phyloP scores from a whole-genome alignment of 139 green algal genomes.

The Monoraphidium neglectum region DNA sequence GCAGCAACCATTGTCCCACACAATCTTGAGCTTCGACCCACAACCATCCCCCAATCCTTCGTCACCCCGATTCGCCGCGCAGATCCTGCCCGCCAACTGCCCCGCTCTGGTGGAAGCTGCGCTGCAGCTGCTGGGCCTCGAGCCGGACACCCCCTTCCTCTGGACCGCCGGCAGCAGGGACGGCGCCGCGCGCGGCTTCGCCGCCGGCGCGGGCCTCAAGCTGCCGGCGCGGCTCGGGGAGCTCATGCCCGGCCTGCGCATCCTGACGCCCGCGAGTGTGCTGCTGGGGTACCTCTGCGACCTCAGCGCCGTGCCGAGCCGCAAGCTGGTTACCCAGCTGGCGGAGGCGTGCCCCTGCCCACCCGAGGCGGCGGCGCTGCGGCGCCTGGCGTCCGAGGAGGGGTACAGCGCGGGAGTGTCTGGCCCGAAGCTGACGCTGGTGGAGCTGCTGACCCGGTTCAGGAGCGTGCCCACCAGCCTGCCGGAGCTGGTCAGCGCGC shows the following conservation, averaged over 20 bases:
- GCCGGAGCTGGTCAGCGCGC: slow-evolving; percentile 13
- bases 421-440: slow-evolving; percentile 5
- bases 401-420: slow-evolving; percentile 20
- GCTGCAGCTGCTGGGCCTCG: slow-evolving; percentile 17
- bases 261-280: neutral
- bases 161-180: no score
- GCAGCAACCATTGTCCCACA: no score
- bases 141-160: no score
- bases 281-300: slow-evolving; percentile 18
- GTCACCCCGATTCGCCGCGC: no score
- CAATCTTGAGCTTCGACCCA: no score
- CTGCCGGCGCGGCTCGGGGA: no score
- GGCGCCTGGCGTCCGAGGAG: slow-evolving; percentile 7
- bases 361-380: slow-evolving; percentile 16
- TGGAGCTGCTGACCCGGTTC: slow-evolving; percentile 26
- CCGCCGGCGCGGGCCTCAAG: no score
- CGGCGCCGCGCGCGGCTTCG: no score
- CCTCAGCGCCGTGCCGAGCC: slow-evolving; percentile 9
- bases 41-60: no score
- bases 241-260: no score
- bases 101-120: slow-evolving; percentile 5
- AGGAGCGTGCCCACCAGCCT: neutral
- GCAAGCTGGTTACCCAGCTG: slow-evolving; percentile 3
- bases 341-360: slow-evolving; percentile 18
- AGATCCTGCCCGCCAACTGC: slow-evolving; percentile 19